Conservation (phyloP, 495 filamentous ascomycete genomes). For the Friedmanniomyces endolithicus region DNA sequence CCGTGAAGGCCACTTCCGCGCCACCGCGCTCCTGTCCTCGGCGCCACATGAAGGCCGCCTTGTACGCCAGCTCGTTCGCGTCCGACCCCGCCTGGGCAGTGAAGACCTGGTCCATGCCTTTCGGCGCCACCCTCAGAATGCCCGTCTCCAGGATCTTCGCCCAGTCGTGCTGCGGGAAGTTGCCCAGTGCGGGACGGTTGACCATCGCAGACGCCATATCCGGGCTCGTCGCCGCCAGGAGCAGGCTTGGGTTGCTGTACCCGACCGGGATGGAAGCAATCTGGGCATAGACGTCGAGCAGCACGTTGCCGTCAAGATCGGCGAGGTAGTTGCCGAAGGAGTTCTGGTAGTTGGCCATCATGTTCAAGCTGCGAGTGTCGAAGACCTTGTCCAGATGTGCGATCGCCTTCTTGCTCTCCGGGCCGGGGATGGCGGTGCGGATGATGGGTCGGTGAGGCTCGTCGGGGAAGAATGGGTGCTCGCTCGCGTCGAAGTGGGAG, state of each 20-base stretch:
- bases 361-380: slow-evolving; percentile 86
- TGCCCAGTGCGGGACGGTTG: slow-evolving; percentile 90
- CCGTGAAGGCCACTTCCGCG: slow-evolving; percentile 62
- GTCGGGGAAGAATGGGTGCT: slow-evolving; percentile 33
- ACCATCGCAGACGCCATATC: slow-evolving; percentile 77
- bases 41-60: slow-evolving; percentile 97
- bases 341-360: slow-evolving; percentile 72
- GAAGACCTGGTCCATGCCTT: slow-evolving; percentile 90
- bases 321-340: slow-evolving; percentile 61
- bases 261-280: slow-evolving; percentile 96
- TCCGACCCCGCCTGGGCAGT: slow-evolving; percentile 92
- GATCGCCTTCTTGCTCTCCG: slow-evolving; percentile 57
- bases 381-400: slow-evolving; percentile 73
- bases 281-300: slow-evolving; percentile 60
- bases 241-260: slow-evolving; percentile 84
- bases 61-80: slow-evolving; percentile 98
- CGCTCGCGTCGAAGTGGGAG: slow-evolving; percentile 2
- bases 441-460: slow-evolving; percentile 63
- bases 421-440: slow-evolving; percentile 73
- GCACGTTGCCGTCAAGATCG: slow-evolving; percentile 74
- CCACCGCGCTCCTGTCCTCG: slow-evolving; percentile 83
- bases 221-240: slow-evolving; percentile 53
- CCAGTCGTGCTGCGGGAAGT: slow-evolving; percentile 91
- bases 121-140: slow-evolving; percentile 77
- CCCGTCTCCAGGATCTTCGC: slow-evolving; percentile 72